phyloP scores from a whole-genome alignment of 1,284 basidiomycete species.

The Cutaneotrichosporon mucoides region DNA sequence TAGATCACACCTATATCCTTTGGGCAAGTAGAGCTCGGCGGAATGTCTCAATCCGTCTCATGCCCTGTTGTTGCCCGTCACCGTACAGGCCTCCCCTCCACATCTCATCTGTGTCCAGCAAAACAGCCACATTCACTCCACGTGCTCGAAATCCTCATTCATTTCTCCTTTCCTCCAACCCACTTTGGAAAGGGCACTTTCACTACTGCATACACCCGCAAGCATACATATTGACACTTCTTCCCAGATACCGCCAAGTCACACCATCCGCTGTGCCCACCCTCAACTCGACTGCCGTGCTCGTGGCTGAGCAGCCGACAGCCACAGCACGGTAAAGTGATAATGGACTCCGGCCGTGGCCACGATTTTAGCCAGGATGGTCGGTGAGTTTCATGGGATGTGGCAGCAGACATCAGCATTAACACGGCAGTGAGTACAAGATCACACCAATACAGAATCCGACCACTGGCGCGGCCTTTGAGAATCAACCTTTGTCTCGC shows the following conservation, averaged over 20 bases:
- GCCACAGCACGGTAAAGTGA: conserved; percentile 7
- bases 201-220: neutral
- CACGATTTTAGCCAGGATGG: neutral
- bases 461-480: conserved; percentile 70
- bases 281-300: neutral
- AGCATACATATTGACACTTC: conserved; percentile 1
- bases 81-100: neutral
- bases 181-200: too few species aligned
- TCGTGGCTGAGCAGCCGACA: conserved; percentile 9
- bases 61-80: neutral
- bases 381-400: neutral
- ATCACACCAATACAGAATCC: conserved; percentile 64
- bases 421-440: conserved; percentile 29
- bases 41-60: too few species aligned
- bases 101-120: neutral
- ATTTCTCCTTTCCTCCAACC: neutral
- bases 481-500: conserved; percentile 64
- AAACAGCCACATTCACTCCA: conserved; percentile 2
- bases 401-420: neutral
- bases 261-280: neutral
- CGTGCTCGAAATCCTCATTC: neutral
- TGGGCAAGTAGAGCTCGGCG: too few species aligned
- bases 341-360: neutral
- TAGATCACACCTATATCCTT: too few species aligned
- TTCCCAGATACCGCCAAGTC: neutral